phyloP scores from a whole-genome alignment of 257 asterid species.

The Solanum sitiens region DNA sequence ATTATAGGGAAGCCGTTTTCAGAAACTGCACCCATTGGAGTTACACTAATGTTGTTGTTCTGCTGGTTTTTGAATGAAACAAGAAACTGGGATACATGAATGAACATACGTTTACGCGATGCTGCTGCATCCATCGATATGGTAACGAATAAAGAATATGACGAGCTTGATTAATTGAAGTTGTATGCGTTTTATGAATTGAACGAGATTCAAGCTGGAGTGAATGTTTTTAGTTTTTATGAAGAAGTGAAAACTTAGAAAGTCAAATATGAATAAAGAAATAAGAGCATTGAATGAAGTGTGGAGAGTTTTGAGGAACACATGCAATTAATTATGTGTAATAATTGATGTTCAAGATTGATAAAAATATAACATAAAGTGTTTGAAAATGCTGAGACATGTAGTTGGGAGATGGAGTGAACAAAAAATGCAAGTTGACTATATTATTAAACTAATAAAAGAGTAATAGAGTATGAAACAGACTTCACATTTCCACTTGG shows the following conservation, averaged over 20 bases:
- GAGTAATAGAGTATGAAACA: background rate
- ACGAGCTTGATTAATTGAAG: background rate
- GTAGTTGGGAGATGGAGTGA: constrained; percentile 4
- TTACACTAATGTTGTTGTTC: background rate
- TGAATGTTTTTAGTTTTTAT: background rate
- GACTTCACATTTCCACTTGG: background rate
- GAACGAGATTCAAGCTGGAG: background rate
- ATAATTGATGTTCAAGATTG: background rate
- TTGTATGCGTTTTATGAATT: background rate
- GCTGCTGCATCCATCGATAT: constrained; percentile 15
- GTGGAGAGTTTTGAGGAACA: constrained; percentile 19
- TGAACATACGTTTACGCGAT: constrained; percentile 2
- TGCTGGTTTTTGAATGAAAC: constrained; percentile 25
- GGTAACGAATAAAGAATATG: background rate
- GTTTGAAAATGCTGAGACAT: constrained; percentile 42
- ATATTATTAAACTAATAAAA: background rate
- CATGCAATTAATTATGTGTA: constrained; percentile 5
- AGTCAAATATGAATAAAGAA: constrained; percentile 16
- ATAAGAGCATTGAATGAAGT: constrained; percentile 7
- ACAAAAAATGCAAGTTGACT: background rate
- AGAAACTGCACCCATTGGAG: constrained; percentile 22
- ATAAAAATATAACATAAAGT: background rate
- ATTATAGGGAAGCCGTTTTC: constrained; percentile 59
- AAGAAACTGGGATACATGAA: constrained; percentile 17
- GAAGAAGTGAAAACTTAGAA: constrained; percentile 8